Evolutionary conservation across 371 early-diverging fungal species (phyloP).

Genomic region (Dentiscutata heterogama): DNA sequence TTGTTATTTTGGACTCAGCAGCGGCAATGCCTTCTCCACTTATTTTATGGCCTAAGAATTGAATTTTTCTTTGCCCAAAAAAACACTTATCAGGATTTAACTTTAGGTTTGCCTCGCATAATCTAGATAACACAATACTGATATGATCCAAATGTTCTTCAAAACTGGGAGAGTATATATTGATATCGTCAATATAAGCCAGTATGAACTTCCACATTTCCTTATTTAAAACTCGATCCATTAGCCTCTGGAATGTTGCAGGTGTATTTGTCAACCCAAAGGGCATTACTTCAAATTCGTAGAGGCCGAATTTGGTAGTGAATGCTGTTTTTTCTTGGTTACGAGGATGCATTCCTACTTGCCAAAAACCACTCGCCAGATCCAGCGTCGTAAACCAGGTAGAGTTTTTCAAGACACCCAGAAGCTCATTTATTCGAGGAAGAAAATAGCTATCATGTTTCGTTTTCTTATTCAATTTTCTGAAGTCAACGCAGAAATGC

Average conservation of each 20-base stretch:
- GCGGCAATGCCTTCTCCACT: background rate
- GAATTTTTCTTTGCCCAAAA: background rate
- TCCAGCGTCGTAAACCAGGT: background rate
- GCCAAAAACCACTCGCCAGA: conserved; percentile 34
- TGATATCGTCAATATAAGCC: no score
- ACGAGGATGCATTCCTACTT: conserved; percentile 14
- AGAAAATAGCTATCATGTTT: background rate
- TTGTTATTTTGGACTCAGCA: conserved; percentile 37
- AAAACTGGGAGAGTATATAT: conserved; percentile 25
- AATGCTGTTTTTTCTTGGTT: conserved; percentile 18
- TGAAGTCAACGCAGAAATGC: background rate
- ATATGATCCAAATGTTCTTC: conserved; percentile 34
- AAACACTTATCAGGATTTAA: conserved; percentile 33
- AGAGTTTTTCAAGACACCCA: background rate
- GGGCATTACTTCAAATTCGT: background rate
- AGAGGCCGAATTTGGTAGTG: background rate
- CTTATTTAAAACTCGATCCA: conserved; percentile 54
- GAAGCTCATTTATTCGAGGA: background rate
- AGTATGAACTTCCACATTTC: background rate
- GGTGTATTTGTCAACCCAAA: background rate
- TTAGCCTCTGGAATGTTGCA: conserved; percentile 51
- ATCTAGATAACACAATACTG: background rate
- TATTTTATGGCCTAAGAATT: conserved; percentile 37
- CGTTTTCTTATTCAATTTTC: background rate
- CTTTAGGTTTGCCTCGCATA: background rate